Evolutionary conservation across 768 basidiomycete genomes (phyloP), one percentile per base, ranked within the genome.

Genomic region (Myochromella boudieri): DNA sequence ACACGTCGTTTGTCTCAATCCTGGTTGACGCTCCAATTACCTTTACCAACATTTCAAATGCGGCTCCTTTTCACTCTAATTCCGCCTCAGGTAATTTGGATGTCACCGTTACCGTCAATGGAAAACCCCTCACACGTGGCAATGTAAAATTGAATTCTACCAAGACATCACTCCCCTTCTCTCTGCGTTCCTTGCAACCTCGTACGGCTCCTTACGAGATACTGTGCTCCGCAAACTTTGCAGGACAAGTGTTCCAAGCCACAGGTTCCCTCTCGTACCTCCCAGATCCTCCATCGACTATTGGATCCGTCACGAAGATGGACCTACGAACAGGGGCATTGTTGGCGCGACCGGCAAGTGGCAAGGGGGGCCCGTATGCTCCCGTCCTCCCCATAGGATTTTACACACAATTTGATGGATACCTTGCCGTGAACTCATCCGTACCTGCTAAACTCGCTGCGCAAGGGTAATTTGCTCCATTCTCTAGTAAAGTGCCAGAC

Each of bases 371-470:
- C 9, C 51, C 64, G 6, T 83, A 76, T 51, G 70, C 76, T 18
- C 75, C 79, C 0, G 71, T 86, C 1, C 76, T 91, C 46, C 87
- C 90, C 0, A 76, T 87, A 36, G 88, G 88, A 0, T 91, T 86
- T 62, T 91, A 88, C 54, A 81, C 87, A 0, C 62, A 71, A 4
- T 84, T 85, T 37, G 77, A 74, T 31, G 60, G 62, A 12, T 82
- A 81, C 48, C 65, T 88, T 12, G 73, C 67, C 2, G 58, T 66
- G 6, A 81, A 89, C 58, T 56, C 81, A 1, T 60, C 75, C 4
- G 68, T 86, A 33, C 67, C 82, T 61, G 59, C 81, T 44, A 71
- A 74, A 41, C 69, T 89, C 33, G 80, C 80, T 64, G 25, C 69
- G 49, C 73, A 63, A 71, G 82, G 67, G 87, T 84, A 62, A 64